phyloP scores from a whole-genome alignment of 1,284 basidiomycete species.

The Sanghuangporus weigelae region DNA sequence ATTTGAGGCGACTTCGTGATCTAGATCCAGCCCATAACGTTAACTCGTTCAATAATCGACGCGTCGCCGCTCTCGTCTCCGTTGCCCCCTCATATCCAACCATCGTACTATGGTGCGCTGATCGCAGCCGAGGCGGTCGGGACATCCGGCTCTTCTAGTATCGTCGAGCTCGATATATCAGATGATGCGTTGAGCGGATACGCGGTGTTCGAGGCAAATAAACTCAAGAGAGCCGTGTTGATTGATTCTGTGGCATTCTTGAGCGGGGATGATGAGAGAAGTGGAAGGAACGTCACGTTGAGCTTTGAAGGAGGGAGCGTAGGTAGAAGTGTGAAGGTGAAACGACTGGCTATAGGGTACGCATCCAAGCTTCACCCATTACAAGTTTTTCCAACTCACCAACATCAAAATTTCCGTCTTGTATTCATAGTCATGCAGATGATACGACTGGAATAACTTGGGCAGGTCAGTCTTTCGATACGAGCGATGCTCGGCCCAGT shows the following conservation, averaged over 20 bases:
- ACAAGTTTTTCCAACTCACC: not conserved
- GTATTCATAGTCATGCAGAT: slow-evolving; percentile 42
- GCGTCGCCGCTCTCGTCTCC: slow-evolving; percentile 42
- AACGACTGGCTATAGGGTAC: slow-evolving; percentile 42
- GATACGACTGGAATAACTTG: slow-evolving; percentile 51
- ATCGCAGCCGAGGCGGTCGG: slow-evolving; percentile 41
- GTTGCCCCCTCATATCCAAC: slow-evolving; percentile 49
- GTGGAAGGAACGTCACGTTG: slow-evolving; percentile 40
- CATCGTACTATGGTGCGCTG: slow-evolving; percentile 57
- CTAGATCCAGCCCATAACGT: slow-evolving; percentile 51
- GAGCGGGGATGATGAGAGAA: slow-evolving; percentile 30
- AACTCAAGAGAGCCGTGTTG: slow-evolving; percentile 41
- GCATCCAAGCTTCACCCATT: slow-evolving; percentile 17
- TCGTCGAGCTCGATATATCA: slow-evolving; percentile 48
- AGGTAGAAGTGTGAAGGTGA: slow-evolving; percentile 32
- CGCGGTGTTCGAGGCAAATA: slow-evolving; percentile 48
- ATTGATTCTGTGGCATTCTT: slow-evolving; percentile 55
- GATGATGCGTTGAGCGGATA: slow-evolving; percentile 54
- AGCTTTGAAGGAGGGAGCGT: slow-evolving; percentile 26
- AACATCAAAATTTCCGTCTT: not conserved
- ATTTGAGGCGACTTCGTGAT: too few species aligned
- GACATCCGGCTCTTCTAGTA: slow-evolving; percentile 30
- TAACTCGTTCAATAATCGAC: slow-evolving; percentile 48
- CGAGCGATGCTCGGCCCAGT: slow-evolving; percentile 39
- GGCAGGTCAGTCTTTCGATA: slow-evolving; percentile 65